Percentiles rank a stretch among this genome's conserved stretches.
These are phyloP conservation scores for Penicillium samsonianum DNA, from an alignment of 495 filamentous ascomycete species.

Conservation along the genomic window DNA sequence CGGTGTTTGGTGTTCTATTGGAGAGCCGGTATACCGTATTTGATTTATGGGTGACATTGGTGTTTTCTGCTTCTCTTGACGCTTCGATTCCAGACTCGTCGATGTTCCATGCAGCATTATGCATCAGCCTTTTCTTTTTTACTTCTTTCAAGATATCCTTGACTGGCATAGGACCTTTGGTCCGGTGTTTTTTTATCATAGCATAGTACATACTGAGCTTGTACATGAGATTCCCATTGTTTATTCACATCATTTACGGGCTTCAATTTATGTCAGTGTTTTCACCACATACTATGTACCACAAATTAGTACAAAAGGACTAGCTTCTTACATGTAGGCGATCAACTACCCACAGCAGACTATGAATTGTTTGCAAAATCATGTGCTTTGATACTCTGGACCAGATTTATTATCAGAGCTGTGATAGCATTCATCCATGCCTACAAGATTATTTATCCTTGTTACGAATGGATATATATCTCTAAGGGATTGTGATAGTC, in stretches of 20 bases:
- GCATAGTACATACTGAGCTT: conserved; percentile 10
- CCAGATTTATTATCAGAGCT: too few relatives aligned
- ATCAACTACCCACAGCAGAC: too few relatives aligned
- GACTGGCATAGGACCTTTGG: conserved; percentile 1
- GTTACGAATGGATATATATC: too few relatives aligned
- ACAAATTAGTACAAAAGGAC: too few relatives aligned
- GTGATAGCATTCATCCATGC: neutral
- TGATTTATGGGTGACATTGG: conserved; percentile 12
- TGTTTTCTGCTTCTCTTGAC: conserved; percentile 10
- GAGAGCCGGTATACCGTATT: conserved; percentile 3
- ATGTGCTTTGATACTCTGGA: too few relatives aligned
- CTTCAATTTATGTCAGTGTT: neutral
- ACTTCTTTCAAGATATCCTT: conserved; percentile 17
- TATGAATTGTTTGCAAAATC: too few relatives aligned
- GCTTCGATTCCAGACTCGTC: conserved; percentile 7
- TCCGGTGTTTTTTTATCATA: neutral
- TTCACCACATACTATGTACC: neutral
- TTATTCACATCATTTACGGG: neutral
- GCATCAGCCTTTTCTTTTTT: conserved; percentile 25
- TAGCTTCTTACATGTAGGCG: too few relatives aligned
- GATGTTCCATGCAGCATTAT: conserved; percentile 17
- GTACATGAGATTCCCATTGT: conserved; percentile 7
- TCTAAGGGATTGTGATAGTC: neutral
- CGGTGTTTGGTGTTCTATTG: conserved; percentile 11
- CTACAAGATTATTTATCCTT: neutral